Evolutionary conservation across 2,329 filamentous ascomycete species (phyloP).

Genomic region (Fusarium sp.): DNA sequence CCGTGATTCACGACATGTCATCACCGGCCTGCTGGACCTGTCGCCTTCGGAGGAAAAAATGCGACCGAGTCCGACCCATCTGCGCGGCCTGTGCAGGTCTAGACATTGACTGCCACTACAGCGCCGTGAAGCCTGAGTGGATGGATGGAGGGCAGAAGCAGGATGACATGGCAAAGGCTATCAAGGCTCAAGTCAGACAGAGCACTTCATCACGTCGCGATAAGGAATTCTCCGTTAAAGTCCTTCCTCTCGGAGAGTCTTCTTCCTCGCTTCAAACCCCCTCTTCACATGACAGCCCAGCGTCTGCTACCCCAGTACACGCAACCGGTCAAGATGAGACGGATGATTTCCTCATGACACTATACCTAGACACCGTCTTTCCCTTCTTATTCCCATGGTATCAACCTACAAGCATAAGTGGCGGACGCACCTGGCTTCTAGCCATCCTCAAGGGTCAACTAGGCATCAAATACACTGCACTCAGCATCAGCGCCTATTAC

Average conservation of each 20-base stretch:
- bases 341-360: not conserved
- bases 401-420: not conserved
- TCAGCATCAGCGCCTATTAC: constrained; percentile 1
- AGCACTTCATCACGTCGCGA: not conserved
- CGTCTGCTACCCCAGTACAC: not conserved
- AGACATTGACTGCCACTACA: not conserved
- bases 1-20: not conserved
- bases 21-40: not conserved
- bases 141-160: not conserved
- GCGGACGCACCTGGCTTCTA: not conserved
- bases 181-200: not conserved
- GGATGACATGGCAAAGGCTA: not conserved
- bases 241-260: not conserved
- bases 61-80: not conserved
- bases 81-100: not conserved
- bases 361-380: not conserved
- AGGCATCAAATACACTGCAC: not conserved
- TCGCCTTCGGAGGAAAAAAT: constrained; percentile 3
- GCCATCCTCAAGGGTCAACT: not conserved
- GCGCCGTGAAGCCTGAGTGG: not conserved
- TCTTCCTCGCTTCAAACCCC: not conserved
- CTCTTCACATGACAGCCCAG: not conserved
- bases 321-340: not conserved
- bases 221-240: not conserved
- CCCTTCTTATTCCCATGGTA: constrained; percentile 4